These are phyloP conservation scores for Yamadazyma songkhlaensis DNA, from an alignment of 1,139 yeast species.

Conservation along the genomic window DNA sequence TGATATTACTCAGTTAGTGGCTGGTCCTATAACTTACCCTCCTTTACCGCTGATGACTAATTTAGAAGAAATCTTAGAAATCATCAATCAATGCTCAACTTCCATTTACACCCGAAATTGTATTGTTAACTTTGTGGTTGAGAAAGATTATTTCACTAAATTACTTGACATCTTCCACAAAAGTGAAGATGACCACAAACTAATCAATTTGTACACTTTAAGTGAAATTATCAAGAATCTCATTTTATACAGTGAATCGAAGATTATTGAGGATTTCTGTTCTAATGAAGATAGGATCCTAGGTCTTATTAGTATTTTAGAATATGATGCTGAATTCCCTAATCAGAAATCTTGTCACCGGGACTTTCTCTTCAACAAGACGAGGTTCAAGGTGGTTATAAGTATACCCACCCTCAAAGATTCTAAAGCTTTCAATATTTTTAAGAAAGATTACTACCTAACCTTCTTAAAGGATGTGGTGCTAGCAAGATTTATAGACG, in stretches of 20 bases:
- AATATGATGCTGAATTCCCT: slow-evolving; percentile 88
- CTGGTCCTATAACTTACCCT: slow-evolving; percentile 78
- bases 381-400: slow-evolving; percentile 68
- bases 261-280: slow-evolving; percentile 64
- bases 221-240: slow-evolving; percentile 72
- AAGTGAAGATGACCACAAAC: slow-evolving; percentile 51
- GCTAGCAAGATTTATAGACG: slow-evolving; percentile 77
- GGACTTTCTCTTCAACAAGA: slow-evolving; percentile 53
- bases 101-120: slow-evolving; percentile 54
- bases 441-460: slow-evolving; percentile 71
- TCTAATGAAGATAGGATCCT: slow-evolving; percentile 54
- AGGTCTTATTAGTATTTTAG: slow-evolving; percentile 79
- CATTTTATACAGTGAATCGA: slow-evolving; percentile 67
- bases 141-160: slow-evolving; percentile 49
- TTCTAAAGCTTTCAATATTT: slow-evolving; percentile 43
- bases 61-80: slow-evolving; percentile 49
- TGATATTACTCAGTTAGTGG: slow-evolving; percentile 71
- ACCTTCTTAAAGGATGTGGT: slow-evolving; percentile 86
- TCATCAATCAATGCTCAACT: slow-evolving; percentile 54
- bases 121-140: slow-evolving; percentile 50
- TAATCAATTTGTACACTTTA: slow-evolving; percentile 57
- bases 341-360: slow-evolving; percentile 76
- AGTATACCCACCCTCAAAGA: slow-evolving; percentile 56
- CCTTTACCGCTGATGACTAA: slow-evolving; percentile 47
- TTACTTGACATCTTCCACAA: slow-evolving; percentile 51